Percentiles rank a stretch among this genome's conserved stretches.
These are phyloP conservation scores for Leccinum aurantiacum DNA, from an alignment of 768 basidiomycete species.

Conservation along the genomic window DNA sequence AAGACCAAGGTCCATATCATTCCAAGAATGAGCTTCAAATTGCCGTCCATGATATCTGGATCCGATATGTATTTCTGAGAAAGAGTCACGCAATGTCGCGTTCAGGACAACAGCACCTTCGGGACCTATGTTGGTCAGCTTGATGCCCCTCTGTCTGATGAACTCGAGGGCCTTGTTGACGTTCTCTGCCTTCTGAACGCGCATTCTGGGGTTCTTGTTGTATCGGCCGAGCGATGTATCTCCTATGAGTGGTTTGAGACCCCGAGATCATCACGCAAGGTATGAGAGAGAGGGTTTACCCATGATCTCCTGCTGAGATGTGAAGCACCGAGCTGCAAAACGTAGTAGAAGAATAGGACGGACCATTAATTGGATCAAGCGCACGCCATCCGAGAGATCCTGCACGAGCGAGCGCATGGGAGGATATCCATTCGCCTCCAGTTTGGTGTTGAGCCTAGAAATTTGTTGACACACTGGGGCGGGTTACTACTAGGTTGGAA, in stretches of 20 bases:
- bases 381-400: slow-evolving; percentile 94
- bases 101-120: slow-evolving; percentile 57
- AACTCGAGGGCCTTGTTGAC: slow-evolving; percentile 96
- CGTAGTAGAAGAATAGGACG: slow-evolving; percentile 16
- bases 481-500: neutral
- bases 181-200: slow-evolving; percentile 98
- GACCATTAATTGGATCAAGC: slow-evolving; percentile 94
- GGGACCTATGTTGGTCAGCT: slow-evolving; percentile 95
- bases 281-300: slow-evolving; percentile 44
- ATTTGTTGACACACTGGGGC: neutral
- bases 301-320: slow-evolving; percentile 83
- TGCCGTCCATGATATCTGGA: slow-evolving; percentile 98
- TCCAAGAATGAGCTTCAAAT: slow-evolving; percentile 95
- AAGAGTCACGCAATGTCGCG: neutral
- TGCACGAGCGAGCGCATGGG: slow-evolving; percentile 86
- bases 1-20: slow-evolving; percentile 99
- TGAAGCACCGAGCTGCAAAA: slow-evolving; percentile 1
- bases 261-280: slow-evolving; percentile 4
- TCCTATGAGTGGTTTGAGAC: slow-evolving; percentile 44
- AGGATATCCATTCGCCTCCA: slow-evolving; percentile 81
- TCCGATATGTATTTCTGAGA: slow-evolving; percentile 3
- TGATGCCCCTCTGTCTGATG: slow-evolving; percentile 90
- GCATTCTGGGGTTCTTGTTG: slow-evolving; percentile 85
- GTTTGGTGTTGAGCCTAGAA: slow-evolving; percentile 90
- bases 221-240: slow-evolving; percentile 94